These are phyloP conservation scores for Chlorella variabilis DNA, from an alignment of 163 green algal species.

Conservation along the genomic window DNA sequence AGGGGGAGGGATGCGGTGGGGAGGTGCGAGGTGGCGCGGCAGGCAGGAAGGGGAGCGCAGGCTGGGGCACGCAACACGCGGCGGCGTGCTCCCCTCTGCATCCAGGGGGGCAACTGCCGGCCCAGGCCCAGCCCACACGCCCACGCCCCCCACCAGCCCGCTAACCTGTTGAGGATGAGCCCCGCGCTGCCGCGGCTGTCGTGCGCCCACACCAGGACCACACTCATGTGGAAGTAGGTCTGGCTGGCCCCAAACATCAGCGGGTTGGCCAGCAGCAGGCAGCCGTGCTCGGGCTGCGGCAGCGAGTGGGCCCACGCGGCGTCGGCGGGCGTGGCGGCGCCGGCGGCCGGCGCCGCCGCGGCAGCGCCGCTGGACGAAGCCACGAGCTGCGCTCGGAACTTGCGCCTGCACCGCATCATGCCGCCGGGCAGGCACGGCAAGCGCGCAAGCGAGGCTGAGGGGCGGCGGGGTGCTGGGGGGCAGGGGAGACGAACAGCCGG, in stretches of 20 bases:
- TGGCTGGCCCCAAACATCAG: conserved; percentile 52
- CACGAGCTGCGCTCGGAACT: conserved; percentile 55
- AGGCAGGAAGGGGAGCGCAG: no score
- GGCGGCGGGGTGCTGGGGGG: no score
- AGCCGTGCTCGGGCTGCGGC: conserved; percentile 56
- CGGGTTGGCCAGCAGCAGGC: conserved; percentile 66
- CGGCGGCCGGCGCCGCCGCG: not conserved
- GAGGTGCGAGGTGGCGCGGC: no score
- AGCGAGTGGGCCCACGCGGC: conserved; percentile 63
- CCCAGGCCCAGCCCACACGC: no score
- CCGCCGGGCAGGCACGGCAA: conserved; percentile 15
- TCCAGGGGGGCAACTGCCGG: no score
- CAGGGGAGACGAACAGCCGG: no score
- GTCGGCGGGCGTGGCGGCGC: not conserved
- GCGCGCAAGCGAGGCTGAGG: no score
- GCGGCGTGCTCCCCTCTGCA: no score
- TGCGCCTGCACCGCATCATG: no score
- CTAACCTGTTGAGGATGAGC: conserved; percentile 70
- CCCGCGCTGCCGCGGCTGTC: conserved; percentile 54
- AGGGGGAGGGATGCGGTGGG: no score
- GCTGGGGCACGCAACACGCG: no score
- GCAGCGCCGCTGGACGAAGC: not conserved
- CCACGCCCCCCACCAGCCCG: no score
- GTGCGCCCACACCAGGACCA: conserved; percentile 65
- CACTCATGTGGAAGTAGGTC: conserved; percentile 65